phyloP scores from a whole-genome alignment of 805 yeast species.

The Kodamaea lidongshanica region DNA sequence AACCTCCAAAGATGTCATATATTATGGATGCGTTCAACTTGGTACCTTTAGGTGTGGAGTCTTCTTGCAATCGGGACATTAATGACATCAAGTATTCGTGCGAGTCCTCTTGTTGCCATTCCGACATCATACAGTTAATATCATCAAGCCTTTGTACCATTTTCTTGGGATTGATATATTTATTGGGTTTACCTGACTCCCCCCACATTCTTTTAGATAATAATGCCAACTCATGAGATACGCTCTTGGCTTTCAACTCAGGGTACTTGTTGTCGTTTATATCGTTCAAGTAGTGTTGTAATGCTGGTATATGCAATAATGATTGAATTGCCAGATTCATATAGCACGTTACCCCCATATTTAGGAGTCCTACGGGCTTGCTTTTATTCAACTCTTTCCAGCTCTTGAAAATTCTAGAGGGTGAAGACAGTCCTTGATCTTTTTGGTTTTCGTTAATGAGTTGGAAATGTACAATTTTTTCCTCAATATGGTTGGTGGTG shows the following conservation, averaged over 20 bases:
- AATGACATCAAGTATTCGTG: constrained; percentile 96
- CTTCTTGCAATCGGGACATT: constrained; percentile 83
- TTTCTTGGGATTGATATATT: constrained; percentile 67
- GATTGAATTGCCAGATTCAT: constrained; percentile 94
- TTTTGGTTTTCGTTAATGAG: constrained; percentile 49
- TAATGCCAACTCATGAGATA: constrained; percentile 61
- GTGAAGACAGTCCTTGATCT: constrained; percentile 61
- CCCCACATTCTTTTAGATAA: constrained; percentile 68
- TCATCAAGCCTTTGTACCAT: constrained; percentile 68
- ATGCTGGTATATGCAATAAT: constrained; percentile 83
- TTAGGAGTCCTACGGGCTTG: constrained; percentile 70
- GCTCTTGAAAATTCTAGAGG: constrained; percentile 57
- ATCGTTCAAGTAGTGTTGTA: constrained; percentile 74
- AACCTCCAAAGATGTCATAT: constrained; percentile 92
- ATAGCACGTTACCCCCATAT: constrained; percentile 94
- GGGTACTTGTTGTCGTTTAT: constrained; percentile 50
- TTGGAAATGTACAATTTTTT: constrained; percentile 19
- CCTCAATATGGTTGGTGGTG: constrained; percentile 3
- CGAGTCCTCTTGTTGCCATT: constrained; percentile 97
- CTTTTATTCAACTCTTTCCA: constrained; percentile 55
- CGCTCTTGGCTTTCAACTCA: constrained; percentile 49
- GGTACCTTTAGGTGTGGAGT: constrained; percentile 82
- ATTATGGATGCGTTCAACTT: constrained; percentile 76
- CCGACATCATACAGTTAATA: constrained; percentile 93
- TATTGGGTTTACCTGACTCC: constrained; percentile 26